phyloP scores from a whole-genome alignment of 805 yeast species.

The Saturnispora diversa region DNA sequence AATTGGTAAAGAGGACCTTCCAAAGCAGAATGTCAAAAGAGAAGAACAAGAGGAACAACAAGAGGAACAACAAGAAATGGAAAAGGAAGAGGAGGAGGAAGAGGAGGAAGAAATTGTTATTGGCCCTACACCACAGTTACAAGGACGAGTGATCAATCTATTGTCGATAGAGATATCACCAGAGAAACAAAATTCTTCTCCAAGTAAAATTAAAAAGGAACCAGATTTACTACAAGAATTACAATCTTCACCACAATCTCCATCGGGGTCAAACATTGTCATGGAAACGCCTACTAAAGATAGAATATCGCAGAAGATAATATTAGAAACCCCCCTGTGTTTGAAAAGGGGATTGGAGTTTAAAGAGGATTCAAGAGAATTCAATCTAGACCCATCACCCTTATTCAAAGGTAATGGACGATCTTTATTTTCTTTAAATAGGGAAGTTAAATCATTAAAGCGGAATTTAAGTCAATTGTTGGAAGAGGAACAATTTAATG shows the following conservation, averaged over 20 bases:
- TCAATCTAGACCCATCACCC: constrained; percentile 13
- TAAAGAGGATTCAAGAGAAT: neutral
- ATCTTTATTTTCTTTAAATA: constrained; percentile 12
- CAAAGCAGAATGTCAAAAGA: neutral
- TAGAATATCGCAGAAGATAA: neutral
- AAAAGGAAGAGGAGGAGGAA: constrained; percentile 13
- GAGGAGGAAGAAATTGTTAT: constrained; percentile 32
- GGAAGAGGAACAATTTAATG: constrained; percentile 6
- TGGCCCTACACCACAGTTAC: constrained; percentile 84
- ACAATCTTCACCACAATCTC: neutral
- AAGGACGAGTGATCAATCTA: constrained; percentile 67
- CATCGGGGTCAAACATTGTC: constrained; percentile 7
- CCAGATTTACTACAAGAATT: neutral
- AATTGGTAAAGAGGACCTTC: neutral
- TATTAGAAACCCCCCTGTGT: neutral
- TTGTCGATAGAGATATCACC: constrained; percentile 27
- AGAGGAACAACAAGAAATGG: constrained; percentile 8
- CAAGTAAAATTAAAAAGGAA: neutral
- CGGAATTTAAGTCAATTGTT: constrained; percentile 10
- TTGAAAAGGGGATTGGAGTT: neutral
- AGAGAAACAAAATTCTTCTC: neutral
- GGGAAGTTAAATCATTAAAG: constrained; percentile 8
- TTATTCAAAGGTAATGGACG: constrained; percentile 9
- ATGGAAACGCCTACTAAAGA: constrained; percentile 15
- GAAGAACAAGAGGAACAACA: neutral